phyloP scores from a whole-genome alignment of 2,329 filamentous ascomycete genomes.

The Parafenestella ontariensis region DNA sequence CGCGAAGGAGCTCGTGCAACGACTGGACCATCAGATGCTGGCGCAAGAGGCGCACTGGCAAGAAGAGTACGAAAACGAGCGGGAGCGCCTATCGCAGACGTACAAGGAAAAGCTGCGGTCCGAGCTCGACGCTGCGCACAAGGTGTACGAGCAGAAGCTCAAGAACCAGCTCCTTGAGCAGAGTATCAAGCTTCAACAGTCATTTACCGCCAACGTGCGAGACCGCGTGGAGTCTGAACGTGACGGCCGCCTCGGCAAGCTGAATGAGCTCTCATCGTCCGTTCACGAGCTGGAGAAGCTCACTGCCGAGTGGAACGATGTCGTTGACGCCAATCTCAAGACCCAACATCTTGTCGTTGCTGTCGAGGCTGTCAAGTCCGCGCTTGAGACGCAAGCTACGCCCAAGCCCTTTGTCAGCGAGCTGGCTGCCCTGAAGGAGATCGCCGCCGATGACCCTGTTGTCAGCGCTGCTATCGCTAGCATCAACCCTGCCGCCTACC shows the following conservation, averaged over 20 bases:
- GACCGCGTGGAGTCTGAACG: constrained; percentile 88
- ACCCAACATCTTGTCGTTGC: constrained; percentile 97
- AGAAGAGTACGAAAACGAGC: constrained; percentile 86
- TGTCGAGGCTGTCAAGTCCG: constrained; percentile 88
- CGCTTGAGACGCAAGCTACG: constrained; percentile 74
- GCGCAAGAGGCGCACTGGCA: constrained; percentile 84
- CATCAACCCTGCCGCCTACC: constrained; percentile 92
- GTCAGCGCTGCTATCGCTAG: constrained; percentile 95
- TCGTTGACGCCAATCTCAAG: constrained; percentile 87
- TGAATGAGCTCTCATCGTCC: constrained; percentile 77
- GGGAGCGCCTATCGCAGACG: constrained; percentile 75
- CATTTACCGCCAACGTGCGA: constrained; percentile 80
- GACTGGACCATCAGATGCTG: constrained; percentile 84
- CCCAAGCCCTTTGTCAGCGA: constrained; percentile 90
- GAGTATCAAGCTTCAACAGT: constrained; percentile 84
- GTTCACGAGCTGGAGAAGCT: constrained; percentile 87
- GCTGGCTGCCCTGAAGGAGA: constrained; percentile 92
- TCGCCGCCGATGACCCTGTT: constrained; percentile 81
- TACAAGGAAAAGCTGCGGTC: constrained; percentile 83
- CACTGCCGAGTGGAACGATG: constrained; percentile 86
- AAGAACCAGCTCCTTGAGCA: constrained; percentile 90
- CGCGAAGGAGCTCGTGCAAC: constrained; percentile 83
- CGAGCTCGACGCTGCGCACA: constrained; percentile 78
- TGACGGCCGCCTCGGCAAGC: constrained; percentile 82
- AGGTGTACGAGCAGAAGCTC: constrained; percentile 81